Evolutionary conservation across 1,139 yeast genomes (phyloP), one percentile per base, ranked within the genome.

Genomic region (Sugiyamaella sp.): DNA sequence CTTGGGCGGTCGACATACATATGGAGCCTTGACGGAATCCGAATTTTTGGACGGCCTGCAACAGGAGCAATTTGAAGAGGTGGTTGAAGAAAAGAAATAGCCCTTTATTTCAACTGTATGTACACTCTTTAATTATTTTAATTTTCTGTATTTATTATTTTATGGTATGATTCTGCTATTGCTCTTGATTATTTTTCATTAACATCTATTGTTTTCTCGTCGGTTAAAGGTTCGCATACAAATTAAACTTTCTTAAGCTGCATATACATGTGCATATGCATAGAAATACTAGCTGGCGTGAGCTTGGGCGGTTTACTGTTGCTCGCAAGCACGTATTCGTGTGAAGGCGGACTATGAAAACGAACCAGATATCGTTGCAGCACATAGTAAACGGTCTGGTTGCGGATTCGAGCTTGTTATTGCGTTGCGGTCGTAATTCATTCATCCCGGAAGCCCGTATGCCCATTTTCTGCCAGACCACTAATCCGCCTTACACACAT

Each of bases 1-100:
- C 42, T 47, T 47, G 6, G 59, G 63, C 12, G 68, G 63, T 16
- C 54, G 60, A 17, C 49, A 49, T 43, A 46, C 55, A 2, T 57
- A 57, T 38, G 54, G 49, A 12, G 38, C 27, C 14, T 16, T 21
- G 9, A 29, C 43, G 3, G 53, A 50, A 25, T 12, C 49, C 17
- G 24, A 24, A 22, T 29, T 45, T 20, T 14, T 50, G 27, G 53
- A 50, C 1, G 53, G 47, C 2, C 21, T 49, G 6, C 47, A 14
- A 19, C 17, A 39, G 4, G 43, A 39, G 12, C 43, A 9, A n/a
- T 27, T 20, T 8, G 43, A 10, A 5, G 43, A 39, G 29, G 4
- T 39, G 2, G 43, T 21, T 9, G 29, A 39, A 24, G n/a, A 39
- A 39, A 39, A 38, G 41, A 39, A 39, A n/a, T 21, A 20, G 19